A percentile compares a stretch with the other conserved stretches of the same genome.
phyloP scores from a whole-genome alignment of 352 stramenopile species.

The Globisporangium nagaii region DNA sequence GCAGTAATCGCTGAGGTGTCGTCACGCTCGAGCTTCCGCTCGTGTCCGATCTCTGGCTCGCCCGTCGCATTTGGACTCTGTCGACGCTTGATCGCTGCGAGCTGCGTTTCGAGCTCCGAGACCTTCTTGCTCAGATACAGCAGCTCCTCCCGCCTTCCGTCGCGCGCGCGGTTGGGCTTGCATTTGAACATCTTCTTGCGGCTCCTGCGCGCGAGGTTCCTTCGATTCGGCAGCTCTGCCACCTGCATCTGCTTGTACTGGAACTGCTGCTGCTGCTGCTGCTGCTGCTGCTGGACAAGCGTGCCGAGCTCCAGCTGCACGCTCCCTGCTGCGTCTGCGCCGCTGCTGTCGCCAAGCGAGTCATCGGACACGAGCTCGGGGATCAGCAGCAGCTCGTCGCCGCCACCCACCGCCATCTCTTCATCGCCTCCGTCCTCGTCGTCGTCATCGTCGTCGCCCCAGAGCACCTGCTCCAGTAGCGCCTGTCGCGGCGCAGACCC shows the following conservation, averaged over 20 bases:
- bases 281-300: too few species aligned
- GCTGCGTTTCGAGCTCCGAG: conserved; percentile 31
- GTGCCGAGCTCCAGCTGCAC: too few species aligned
- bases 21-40: not conserved
- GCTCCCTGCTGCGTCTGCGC: not conserved
- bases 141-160: conserved; percentile 33
- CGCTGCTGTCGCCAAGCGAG: not conserved
- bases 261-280: not conserved
- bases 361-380: not conserved
- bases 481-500: not conserved
- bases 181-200: conserved; percentile 20
- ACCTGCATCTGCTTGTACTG: conserved; percentile 6
- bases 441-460: conserved; percentile 5
- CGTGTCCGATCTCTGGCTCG: not conserved
- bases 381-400: not conserved
- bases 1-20: not conserved
- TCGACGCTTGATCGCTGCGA: conserved; percentile 19
- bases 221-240: not conserved
- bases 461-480: conserved; percentile 9
- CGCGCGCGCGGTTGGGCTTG: conserved; percentile 32
- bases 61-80: not conserved
- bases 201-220: conserved; percentile 8
- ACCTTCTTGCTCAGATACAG: conserved; percentile 39
- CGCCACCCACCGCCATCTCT: not conserved
- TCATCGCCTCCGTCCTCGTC: not conserved